Evolutionary conservation across 768 basidiomycete genomes (phyloP), one percentile per base, ranked within the genome.

Genomic region (Pleurotus pulmonarius): DNA sequence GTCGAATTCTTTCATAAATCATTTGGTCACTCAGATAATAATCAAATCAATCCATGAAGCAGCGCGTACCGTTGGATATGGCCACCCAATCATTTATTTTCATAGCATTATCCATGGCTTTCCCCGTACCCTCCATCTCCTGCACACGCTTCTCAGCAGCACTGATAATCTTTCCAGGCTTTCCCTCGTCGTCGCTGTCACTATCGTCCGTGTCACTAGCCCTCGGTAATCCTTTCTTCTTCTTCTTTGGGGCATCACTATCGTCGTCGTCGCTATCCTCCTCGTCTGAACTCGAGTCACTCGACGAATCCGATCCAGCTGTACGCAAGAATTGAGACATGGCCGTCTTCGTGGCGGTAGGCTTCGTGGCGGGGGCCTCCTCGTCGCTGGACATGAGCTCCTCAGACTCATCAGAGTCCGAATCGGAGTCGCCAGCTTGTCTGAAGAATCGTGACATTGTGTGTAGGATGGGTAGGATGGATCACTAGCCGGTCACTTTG

Each of bases 21-120:
- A 11, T 34, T 34, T 3, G 8, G 29, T 34, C 46, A 49, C 49
- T 65, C 58, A 45, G 46, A 49, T 8, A 38, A 13, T 18, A 26
- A 9, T 43, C 25, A 26, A 38, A 43, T 57, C 43, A 29, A 26
- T 52, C 40, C 54, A 34, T 38, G 7, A 52, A 44, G n/a, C 44
- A 37, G 46, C 18, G 70, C 84, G 56, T 63, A 94, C 95, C 95
- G 58, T 82, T 87, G 18, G 90, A 92, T 64, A 94, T 95, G 25
- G 84, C 85, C 22, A 88, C 86, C 97, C 97, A 99, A 73, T 99
- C 94, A 64, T 95, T 96, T 63, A 96, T 95, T 79, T 92, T 96
- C 60, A 91, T 77, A 16, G 88, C 94, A 67, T 99, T 98, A 46
- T 96, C 92, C 76, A 98, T 97, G 46, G 78, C 78, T 73, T 89